Conservation (phyloP, 139 green algal species). For the Haematococcus sp. region DNA sequence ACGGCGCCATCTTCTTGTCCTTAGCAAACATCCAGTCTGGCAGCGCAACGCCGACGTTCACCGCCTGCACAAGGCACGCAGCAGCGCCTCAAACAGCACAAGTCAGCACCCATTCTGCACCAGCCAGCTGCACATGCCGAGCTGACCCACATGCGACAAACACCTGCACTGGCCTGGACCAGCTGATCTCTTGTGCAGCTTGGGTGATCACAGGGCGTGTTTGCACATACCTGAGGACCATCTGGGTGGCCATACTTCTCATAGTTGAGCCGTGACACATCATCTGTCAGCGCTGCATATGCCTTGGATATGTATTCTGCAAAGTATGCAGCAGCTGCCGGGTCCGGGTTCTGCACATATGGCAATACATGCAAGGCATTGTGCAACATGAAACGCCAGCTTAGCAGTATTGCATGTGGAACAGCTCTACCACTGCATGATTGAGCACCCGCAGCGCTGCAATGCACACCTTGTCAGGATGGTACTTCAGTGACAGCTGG, state of each 20-base stretch:
- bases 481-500: slow-evolving; percentile 72
- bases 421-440: not conserved
- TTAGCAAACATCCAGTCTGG: slow-evolving; percentile 84
- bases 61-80: slow-evolving; percentile 25
- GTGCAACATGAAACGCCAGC: too few relatives aligned
- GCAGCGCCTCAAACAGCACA: too few relatives aligned
- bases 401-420: not conserved
- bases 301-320: slow-evolving; percentile 81
- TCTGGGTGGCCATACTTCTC: slow-evolving; percentile 90
- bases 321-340: slow-evolving; percentile 78
- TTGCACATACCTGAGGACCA: slow-evolving; percentile 63
- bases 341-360: slow-evolving; percentile 77
- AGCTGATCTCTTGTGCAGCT: not conserved
- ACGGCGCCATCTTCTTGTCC: slow-evolving; percentile 72
- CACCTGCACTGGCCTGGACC: not conserved
- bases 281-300: slow-evolving; percentile 72
- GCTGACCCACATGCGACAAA: not conserved
- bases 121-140: too few relatives aligned
- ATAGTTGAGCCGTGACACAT: slow-evolving; percentile 78
- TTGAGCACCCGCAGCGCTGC: not conserved
- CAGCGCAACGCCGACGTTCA: slow-evolving; percentile 78
- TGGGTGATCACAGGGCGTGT: too few relatives aligned
- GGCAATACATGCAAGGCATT: not conserved
- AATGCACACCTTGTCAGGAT: slow-evolving; percentile 88
- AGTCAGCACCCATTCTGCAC: too few relatives aligned